phyloP scores from a whole-genome alignment of 2,329 filamentous ascomycete species.

The Penicillium sp. region DNA sequence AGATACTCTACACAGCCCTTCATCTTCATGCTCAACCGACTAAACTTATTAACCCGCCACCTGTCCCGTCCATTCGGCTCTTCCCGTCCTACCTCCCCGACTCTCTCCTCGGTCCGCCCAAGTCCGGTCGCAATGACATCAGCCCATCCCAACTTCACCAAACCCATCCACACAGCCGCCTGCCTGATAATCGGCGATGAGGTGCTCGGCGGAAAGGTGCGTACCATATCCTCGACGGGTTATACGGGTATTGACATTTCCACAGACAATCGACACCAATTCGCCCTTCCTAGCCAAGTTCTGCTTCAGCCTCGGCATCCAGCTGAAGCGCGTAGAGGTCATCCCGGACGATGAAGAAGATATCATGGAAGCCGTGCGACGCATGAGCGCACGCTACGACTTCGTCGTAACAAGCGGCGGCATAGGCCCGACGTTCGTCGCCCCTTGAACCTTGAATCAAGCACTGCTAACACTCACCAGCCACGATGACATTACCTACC shows the following conservation, averaged over 20 bases:
- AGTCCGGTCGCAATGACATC: conserved; percentile 41
- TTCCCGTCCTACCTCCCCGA: conserved; percentile 43
- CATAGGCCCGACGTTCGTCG: conserved; percentile 84
- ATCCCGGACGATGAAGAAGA: conserved; percentile 88
- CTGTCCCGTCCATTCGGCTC: conserved; percentile 60
- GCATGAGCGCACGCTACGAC: conserved; percentile 87
- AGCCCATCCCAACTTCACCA: conserved; percentile 32
- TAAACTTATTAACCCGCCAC: conserved; percentile 69
- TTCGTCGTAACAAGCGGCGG: conserved; percentile 93
- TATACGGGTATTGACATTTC: background rate
- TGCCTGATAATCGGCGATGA: conserved; percentile 97
- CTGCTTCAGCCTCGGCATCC: conserved; percentile 60
- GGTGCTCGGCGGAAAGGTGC: conserved; percentile 86
- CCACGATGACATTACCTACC: conserved; percentile 96
- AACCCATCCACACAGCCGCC: conserved; percentile 79
- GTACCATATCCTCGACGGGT: conserved; percentile 13
- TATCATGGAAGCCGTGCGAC: conserved; percentile 77
- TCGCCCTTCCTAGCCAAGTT: conserved; percentile 61
- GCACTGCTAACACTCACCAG: conserved; percentile 43
- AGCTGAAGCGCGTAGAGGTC: conserved; percentile 81
- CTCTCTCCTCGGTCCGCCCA: conserved; percentile 28
- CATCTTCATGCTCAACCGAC: conserved; percentile 64
- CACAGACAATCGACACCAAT: conserved; percentile 64
- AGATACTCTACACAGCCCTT: background rate
- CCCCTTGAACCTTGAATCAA: background rate